These are phyloP conservation scores for Fusarium subtropicale DNA, from an alignment of 2,329 filamentous ascomycete species.

Conservation along the genomic window DNA sequence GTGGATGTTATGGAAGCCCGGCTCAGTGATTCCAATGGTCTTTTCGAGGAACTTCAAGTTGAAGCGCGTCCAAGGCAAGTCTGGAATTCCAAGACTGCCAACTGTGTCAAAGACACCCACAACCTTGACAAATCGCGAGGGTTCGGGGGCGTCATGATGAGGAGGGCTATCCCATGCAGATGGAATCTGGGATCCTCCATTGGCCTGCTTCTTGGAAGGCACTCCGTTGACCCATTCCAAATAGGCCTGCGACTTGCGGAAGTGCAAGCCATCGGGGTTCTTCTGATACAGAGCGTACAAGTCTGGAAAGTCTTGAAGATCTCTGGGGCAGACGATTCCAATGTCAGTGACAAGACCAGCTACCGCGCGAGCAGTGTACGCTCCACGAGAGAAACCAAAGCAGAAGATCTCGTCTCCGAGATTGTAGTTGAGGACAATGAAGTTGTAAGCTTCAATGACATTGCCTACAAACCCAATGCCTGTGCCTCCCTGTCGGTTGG, in stretches of 20 bases:
- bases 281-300: constrained; percentile 44
- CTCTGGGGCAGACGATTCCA: constrained; percentile 44
- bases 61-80: constrained; percentile 41
- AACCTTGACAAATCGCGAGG: constrained; percentile 38
- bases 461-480: constrained; percentile 48
- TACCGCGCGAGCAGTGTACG: constrained; percentile 54
- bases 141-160: constrained; percentile 41
- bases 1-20: constrained; percentile 43
- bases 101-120: constrained; percentile 46
- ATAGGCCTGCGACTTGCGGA: constrained; percentile 41
- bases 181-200: constrained; percentile 9
- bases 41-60: constrained; percentile 42
- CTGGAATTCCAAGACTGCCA: constrained; percentile 43
- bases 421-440: constrained; percentile 52
- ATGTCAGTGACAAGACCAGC: constrained; percentile 47
- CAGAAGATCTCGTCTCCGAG: constrained; percentile 50
- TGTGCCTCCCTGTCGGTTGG: constrained; percentile 39
- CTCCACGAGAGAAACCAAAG: constrained; percentile 53
- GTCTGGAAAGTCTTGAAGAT: constrained; percentile 45
- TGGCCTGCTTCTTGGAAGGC: constrained; percentile 27
- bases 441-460: constrained; percentile 53
- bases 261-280: constrained; percentile 35
- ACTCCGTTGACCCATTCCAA: constrained; percentile 43
- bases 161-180: constrained; percentile 37
- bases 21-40: constrained; percentile 29